Evolutionary conservation across 1,284 basidiomycete genomes (phyloP), one percentile per base, ranked within the genome.

Genomic region (Microbotryum intermedium): DNA sequence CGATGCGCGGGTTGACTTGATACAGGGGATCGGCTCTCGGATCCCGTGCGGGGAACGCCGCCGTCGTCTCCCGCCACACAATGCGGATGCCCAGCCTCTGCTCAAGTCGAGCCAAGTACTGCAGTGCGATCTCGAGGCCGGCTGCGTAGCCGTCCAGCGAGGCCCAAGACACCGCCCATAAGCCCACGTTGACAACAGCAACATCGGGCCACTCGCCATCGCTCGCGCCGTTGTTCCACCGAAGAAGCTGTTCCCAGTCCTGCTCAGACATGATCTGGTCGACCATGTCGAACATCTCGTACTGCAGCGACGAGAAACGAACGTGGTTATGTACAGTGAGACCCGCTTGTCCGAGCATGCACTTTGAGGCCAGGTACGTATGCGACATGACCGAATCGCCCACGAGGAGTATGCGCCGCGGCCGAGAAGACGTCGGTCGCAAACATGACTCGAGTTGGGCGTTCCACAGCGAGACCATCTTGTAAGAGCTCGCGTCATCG

Each of bases 351-450:
- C 50, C 54, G 30, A 55, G 18, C 23, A 57, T n/a, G 46, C 56
- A 57, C 23, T 34, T n/a, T 16, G 52, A 30, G 21, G 56, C 50
- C 30, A 51, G 25, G 50, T 39, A 57, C 28, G 56, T 47, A 30
- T 57, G 56, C 29, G 29, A 39, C 21, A 50, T 30, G 28, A 57
- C 56, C 21, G 28, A 39, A 45, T 57, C 56, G 9, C 56, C 56
- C 23, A 52, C 56, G 50, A 57, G 34, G 25, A 52, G 18, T 29
- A 57, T 50, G 13, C 50, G 7, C 20, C 13, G 29, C 49, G 46
- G 43, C 43, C 4, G 6, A 7, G 45, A 10, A 28, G 25, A n/a
- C n/a, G 10, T 10, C 8, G 29, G 44, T n/a, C 8, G 9, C 3
- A 57, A 29, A 29, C 55, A 57, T 7, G 20, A 2, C 29, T 25